Evolutionary conservation across 176 grass and related monocot species (phyloP), one percentile per base, ranked within the genome.

Genomic region (Metroxylon sagu): DNA sequence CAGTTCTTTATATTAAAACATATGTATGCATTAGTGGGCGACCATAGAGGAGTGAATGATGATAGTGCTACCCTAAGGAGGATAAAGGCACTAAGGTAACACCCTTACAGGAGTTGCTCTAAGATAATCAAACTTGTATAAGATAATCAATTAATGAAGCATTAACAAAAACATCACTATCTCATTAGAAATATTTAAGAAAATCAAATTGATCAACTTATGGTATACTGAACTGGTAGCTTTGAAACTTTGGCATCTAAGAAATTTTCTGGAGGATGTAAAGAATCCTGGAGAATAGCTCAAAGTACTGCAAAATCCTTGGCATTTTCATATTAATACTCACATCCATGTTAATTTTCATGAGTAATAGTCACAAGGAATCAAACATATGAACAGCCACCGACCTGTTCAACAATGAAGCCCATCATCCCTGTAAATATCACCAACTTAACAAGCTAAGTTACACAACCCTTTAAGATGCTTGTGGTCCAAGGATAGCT

Each of bases 331-430:
- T 26, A 31, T 25, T 16, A 49, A 16, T 48, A 6, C 19, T 7
- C 10, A 7, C 2, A 62, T 71, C 23, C 29, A 50, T 50, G 49
- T 43, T n/a, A 76, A 60, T 23, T 19, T 70, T 66, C 50, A 23
- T 10, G 29, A 85, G 63, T 5, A 61, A 5, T 60, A 52, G 4
- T 26, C 23, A 54, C 53, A 68, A 76, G 31, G 31, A 35, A 35
- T 35, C 31, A 35, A 35, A 35, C 31, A 35, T 35, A 35, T 35
- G 5, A 35, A 35, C 6, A 35, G 31, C 31, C 31, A 35, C 31
- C 78, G 57, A 92, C 84, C 69, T 92, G 93, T 66, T 98, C 93
- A 74, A 98, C 85, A 30, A 89, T 98, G 56, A 97, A 97, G 31
- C 92, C 87, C 87, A 91, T 97, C 69, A 98, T 67, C 69, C 84